Base-by-base conservation (phyloP, 169 alveolate genomes). In the Plasmodium yoelii region DNA sequence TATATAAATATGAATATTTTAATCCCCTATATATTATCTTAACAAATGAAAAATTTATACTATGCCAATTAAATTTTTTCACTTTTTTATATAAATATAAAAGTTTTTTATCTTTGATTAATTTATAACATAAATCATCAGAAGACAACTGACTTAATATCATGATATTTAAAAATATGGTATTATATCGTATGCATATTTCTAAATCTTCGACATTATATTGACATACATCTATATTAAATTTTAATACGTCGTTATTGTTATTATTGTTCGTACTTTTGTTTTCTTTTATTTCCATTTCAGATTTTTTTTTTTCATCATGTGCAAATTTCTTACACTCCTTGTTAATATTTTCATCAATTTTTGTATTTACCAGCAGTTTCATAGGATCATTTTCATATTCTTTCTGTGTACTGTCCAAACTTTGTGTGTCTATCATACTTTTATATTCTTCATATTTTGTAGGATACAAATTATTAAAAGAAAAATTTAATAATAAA, bases 1-100 rank as follows among this genome's bases (percentile, higher is more conserved):
- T 80, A 55, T 80, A 80, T 49, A 80, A 51, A 80, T 80, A 80
- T 56, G 90, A 80, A 80, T 80, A 80, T 56, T 67, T 80, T 67
- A 80, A 64, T 22, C 90, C 90, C 44, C 68, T 80, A 70, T 80
- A 80, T 1, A 80, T 60, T 18, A 80, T 80, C 44, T 71, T 80
- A 26, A 80, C 82, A 70, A 80, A 80, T 6, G 90, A 67, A 80
- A 42, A 80, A 61, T 80, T 80, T 18, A 80, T 80, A 53, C 82
- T 61, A 67, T 80, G 69, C 90, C 90, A 80, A 67, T 80, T 80
- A 47, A 49, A 65, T 60, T 70, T 39, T 56, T 56, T 80, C 56
- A 80, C 46, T 51, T 80, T 64, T 26, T 70, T 80, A 24, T 80
- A 80, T 8, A 80, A 60, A 47, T 34, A 59, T 15, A 80, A 63